Evolutionary conservation across 164 flowering plant genomes (phyloP), one percentile per base, ranked within the genome.

Genomic region (Piper longum): DNA sequence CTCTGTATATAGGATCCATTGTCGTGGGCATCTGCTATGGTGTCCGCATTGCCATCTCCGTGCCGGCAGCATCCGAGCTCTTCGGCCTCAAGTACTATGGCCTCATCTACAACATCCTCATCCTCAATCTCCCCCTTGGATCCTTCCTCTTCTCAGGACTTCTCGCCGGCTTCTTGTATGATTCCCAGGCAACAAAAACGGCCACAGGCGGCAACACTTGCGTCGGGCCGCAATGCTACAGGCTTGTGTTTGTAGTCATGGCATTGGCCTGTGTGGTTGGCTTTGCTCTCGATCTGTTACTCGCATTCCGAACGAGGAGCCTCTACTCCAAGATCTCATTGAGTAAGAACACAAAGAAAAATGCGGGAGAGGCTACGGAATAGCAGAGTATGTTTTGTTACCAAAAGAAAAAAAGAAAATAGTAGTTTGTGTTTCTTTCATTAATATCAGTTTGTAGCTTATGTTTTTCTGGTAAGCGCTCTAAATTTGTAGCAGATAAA

Each of bases 71-170:
- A 9, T 88, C 98, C 9, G 98, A 91, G 66, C 85, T 91, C 3
- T 91, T 91, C 55, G 96, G 98, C 5, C 93, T 91, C 70, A 91
- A 85, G 70, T 80, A 88, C 72, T 91, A 85, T 48, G 98, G 98
- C 2, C 83, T 91, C 54, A 78, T 91, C 64, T 91, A 91, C 78
- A 91, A 88, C 76, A 76, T 85, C 42, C 80, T 91, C 36, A 83
- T 88, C 72, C 83, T 91, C 64, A 86, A 88, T 62, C 93, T 91
- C 16, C 96, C 97, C 0, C 81, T 91, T 0, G 97, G 96, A 39
- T 91, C 97, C 64, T 84, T 91, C 83, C 87, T 91, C 66, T 91
- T 91, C 75, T 91, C 96, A 0, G 97, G 97, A n/a, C 78, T 86
- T 42, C 91, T 91, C 5, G 97, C 95, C 3, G 97, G 97, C 4